These are phyloP conservation scores for Suillus variegatus DNA, from an alignment of 768 basidiomycete species.

Conservation along the genomic window DNA sequence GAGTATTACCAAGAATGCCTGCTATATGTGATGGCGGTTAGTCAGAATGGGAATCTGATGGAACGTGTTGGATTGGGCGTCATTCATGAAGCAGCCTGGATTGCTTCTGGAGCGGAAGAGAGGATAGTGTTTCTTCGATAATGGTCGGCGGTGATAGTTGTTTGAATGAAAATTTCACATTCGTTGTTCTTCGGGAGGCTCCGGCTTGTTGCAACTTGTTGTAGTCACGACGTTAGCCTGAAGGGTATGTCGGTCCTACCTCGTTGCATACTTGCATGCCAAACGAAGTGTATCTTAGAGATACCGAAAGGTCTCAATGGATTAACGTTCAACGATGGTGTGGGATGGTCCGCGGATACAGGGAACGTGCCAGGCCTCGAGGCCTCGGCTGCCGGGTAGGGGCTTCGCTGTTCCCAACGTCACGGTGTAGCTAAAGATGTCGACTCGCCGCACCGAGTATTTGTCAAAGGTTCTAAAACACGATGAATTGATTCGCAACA, in stretches of 20 bases:
- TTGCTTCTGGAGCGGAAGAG: background rate
- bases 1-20: slow-evolving; percentile 17
- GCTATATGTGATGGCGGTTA: slow-evolving; percentile 25
- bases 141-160: background rate
- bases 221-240: background rate
- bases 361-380: too few relatives aligned
- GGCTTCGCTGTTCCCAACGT: too few relatives aligned
- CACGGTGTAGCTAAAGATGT: background rate
- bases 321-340: too few relatives aligned
- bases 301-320: too few relatives aligned
- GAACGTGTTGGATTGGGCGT: slow-evolving; percentile 26
- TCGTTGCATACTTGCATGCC: too few relatives aligned
- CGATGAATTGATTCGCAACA: background rate
- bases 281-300: too few relatives aligned
- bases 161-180: background rate
- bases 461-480: background rate
- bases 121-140: slow-evolving; percentile 1
- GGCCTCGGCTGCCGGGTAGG: too few relatives aligned
- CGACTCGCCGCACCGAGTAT: background rate
- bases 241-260: background rate
- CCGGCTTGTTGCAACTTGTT: background rate
- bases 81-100: slow-evolving; percentile 22
- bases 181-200: background rate
- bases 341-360: too few relatives aligned
- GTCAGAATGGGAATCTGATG: slow-evolving; percentile 5